Evolutionary conservation across 2,329 filamentous ascomycete species (phyloP).

Genomic region (Trichoderma aggressivum): DNA sequence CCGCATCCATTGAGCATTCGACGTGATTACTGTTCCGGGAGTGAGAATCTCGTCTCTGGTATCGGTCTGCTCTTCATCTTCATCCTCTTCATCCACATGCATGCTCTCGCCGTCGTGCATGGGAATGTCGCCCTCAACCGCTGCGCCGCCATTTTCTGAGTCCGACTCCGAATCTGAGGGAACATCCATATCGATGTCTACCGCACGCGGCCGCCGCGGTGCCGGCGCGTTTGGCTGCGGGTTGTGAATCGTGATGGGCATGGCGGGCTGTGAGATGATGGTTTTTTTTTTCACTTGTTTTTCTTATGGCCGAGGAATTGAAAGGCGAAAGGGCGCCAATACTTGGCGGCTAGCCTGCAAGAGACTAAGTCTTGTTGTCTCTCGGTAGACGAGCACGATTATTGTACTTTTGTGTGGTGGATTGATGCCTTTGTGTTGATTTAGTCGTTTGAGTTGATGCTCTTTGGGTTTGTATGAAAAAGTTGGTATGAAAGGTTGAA

Average conservation of each 20-base stretch:
- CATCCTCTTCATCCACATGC: slow-evolving; percentile 27
- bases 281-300: background rate
- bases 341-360: background rate
- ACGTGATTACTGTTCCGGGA: slow-evolving; percentile 82
- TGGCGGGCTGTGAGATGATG: slow-evolving; percentile 25
- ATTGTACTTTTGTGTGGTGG: background rate
- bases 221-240: slow-evolving; percentile 35
- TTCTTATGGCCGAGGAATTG: background rate
- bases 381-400: background rate
- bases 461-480: slow-evolving; percentile 10
- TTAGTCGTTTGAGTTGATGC: background rate
- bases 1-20: slow-evolving; percentile 96
- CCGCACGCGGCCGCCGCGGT: slow-evolving; percentile 17
- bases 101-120: slow-evolving; percentile 44
- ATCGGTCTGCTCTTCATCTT: slow-evolving; percentile 21
- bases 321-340: background rate
- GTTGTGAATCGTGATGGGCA: slow-evolving; percentile 49
- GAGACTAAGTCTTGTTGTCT: background rate
- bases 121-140: slow-evolving; percentile 43
- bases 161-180: slow-evolving; percentile 44
- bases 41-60: slow-evolving; percentile 64
- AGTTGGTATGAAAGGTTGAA: slow-evolving; percentile 22
- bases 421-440: background rate
- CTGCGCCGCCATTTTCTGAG: slow-evolving; percentile 37
- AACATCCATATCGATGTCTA: slow-evolving; percentile 22